phyloP scores from a whole-genome alignment of 345 rosid species.

The Brassica cretica region DNA sequence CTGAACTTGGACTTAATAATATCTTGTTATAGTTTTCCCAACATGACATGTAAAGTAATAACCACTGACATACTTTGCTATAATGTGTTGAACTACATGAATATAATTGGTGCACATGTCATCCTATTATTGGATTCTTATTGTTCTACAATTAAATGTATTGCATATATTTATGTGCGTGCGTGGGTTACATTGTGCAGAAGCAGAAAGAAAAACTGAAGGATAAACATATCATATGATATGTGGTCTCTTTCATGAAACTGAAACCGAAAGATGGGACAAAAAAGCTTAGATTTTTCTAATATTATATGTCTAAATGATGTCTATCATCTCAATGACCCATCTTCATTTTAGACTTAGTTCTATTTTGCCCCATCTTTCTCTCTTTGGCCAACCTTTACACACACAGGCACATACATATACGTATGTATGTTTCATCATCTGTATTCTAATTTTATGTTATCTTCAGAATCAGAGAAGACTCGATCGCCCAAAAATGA shows the following conservation, averaged over 20 bases:
- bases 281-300: constrained; percentile 16
- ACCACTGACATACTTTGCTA: background rate
- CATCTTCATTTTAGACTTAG: constrained; percentile 31
- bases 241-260: constrained; percentile 37
- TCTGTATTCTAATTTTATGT: constrained; percentile 11
- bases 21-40: constrained; percentile 3
- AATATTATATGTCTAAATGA: background rate
- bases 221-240: constrained; percentile 31
- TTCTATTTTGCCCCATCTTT: constrained; percentile 16
- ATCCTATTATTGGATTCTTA: constrained; percentile 30
- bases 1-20: constrained; percentile 16
- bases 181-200: constrained; percentile 23
- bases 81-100: constrained; percentile 5
- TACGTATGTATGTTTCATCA: background rate
- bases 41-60: constrained; percentile 2
- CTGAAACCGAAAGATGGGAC: constrained; percentile 38
- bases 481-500: background rate
- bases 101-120: constrained; percentile 21
- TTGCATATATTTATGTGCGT: background rate
- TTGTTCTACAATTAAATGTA: constrained; percentile 11
- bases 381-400: constrained; percentile 34
- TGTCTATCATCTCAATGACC: constrained; percentile 14
- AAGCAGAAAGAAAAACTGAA: background rate
- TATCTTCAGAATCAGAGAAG: constrained; percentile 5
- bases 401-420: background rate